These are phyloP conservation scores for Vanrija humicola DNA, from an alignment of 1,284 basidiomycete genomes.

Conservation along the genomic window DNA sequence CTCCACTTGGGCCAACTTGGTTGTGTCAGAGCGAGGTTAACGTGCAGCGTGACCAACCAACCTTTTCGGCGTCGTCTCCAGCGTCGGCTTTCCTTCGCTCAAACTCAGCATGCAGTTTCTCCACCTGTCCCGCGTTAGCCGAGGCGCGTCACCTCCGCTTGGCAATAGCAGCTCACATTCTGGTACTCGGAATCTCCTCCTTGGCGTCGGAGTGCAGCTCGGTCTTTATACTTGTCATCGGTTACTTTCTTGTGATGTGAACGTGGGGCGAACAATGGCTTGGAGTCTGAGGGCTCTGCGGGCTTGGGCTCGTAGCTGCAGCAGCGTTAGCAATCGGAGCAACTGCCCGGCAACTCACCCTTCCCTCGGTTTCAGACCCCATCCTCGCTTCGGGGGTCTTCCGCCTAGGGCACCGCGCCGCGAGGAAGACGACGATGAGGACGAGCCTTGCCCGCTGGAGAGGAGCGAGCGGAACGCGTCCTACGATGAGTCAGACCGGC, in stretches of 20 bases:
- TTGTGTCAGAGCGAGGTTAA: neutral
- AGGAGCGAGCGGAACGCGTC: slow-evolving; percentile 44
- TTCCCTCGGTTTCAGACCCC: slow-evolving; percentile 35
- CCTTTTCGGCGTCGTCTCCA: slow-evolving; percentile 54
- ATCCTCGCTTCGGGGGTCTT: slow-evolving; percentile 31
- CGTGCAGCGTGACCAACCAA: slow-evolving; percentile 11
- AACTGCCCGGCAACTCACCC: slow-evolving; percentile 14
- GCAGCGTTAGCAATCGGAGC: neutral
- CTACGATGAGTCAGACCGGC: slow-evolving; percentile 10
- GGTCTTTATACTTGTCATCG: slow-evolving; percentile 41
- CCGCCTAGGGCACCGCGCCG: slow-evolving; percentile 27
- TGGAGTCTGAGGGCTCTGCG: slow-evolving; percentile 4
- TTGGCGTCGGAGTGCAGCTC: slow-evolving; percentile 42
- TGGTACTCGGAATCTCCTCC: slow-evolving; percentile 46
- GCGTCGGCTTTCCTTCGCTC: slow-evolving; percentile 60
- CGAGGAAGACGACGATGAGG: slow-evolving; percentile 16
- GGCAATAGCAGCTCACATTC: slow-evolving; percentile 21
- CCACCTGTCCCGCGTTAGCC: slow-evolving; percentile 55
- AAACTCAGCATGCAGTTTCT: slow-evolving; percentile 74
- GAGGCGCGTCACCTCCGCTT: too few species aligned
- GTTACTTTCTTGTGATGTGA: slow-evolving; percentile 25
- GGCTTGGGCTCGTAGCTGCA: neutral
- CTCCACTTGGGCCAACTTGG: slow-evolving; percentile 57
- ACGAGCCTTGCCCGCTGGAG: slow-evolving; percentile 20
- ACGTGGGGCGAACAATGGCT: slow-evolving; percentile 33